Evolutionary conservation across 2,329 filamentous ascomycete genomes (phyloP).

Genomic region (Penicillium sp.): DNA sequence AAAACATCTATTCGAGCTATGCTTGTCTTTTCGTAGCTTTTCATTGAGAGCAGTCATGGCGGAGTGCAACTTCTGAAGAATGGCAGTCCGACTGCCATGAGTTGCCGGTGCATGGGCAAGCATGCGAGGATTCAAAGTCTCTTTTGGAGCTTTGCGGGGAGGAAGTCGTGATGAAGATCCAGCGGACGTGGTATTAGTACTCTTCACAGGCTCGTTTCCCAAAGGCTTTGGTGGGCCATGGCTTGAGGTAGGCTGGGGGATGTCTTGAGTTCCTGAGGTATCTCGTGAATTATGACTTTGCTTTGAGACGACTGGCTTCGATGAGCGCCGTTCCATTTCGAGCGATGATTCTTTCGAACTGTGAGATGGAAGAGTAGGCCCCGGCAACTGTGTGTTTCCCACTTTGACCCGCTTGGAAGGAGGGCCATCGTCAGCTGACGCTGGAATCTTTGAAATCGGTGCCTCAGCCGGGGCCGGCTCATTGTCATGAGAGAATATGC

Average conservation of each 20-base stretch:
- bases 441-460: slow-evolving; percentile 10
- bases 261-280: slow-evolving; percentile 13
- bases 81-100: slow-evolving; percentile 35
- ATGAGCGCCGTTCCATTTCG: neutral
- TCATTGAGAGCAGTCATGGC: slow-evolving; percentile 38
- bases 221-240: slow-evolving; percentile 1
- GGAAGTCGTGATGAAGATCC: slow-evolving; percentile 10
- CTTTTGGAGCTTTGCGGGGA: slow-evolving; percentile 30
- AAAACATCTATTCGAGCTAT: slow-evolving; percentile 26
- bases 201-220: neutral
- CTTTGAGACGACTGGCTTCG: neutral
- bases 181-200: neutral
- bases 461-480: slow-evolving; percentile 3
- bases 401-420: slow-evolving; percentile 26
- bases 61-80: slow-evolving; percentile 39
- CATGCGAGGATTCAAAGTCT: slow-evolving; percentile 41
- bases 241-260: slow-evolving; percentile 26
- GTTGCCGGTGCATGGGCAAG: slow-evolving; percentile 37
- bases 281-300: slow-evolving; percentile 10
- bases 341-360: slow-evolving; percentile 1
- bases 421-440: slow-evolving; percentile 14
- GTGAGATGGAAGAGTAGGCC: neutral
- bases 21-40: slow-evolving; percentile 27
- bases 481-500: slow-evolving; percentile 49
- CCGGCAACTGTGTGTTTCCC: slow-evolving; percentile 3